A percentile compares a stretch with the other conserved stretches of the same genome.
phyloP scores from a whole-genome alignment of 2,329 filamentous ascomycete genomes.

The Aspergillus udagawae region DNA sequence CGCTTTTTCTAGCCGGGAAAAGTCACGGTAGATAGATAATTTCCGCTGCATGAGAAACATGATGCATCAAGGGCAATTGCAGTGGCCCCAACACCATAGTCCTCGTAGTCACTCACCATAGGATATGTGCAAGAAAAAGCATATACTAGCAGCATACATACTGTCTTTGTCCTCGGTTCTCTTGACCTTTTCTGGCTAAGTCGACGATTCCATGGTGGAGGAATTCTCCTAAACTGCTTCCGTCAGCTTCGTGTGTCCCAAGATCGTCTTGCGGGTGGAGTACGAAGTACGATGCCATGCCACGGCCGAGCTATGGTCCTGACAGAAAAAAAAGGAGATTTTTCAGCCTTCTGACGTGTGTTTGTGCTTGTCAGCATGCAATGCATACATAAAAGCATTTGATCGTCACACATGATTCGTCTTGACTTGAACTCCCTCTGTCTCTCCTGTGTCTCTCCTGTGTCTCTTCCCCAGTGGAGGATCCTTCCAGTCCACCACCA shows the following conservation, averaged over 20 bases:
- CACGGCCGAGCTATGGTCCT: neutral
- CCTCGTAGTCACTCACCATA: neutral
- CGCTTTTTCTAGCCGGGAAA: neutral
- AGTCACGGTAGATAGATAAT: too few species aligned
- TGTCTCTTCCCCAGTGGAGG: neutral
- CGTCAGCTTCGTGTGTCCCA: too few species aligned
- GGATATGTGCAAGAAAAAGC: too few species aligned
- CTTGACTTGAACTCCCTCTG: neutral
- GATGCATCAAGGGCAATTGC: neutral
- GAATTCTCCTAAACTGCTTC: too few species aligned
- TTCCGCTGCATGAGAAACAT: too few species aligned
- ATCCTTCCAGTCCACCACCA: constrained; percentile 1
- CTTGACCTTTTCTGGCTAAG: neutral
- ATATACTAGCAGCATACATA: too few species aligned
- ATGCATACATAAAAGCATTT: neutral
- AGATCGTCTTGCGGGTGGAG: too few species aligned
- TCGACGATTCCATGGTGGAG: too few species aligned
- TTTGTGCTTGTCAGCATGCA: neutral
- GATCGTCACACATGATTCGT: neutral
- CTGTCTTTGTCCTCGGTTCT: neutral
- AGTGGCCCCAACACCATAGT: neutral
- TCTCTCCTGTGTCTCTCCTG: neutral
- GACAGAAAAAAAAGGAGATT: neutral
- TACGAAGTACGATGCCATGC: too few species aligned
- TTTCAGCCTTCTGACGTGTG: neutral